Evolutionary conservation across 768 basidiomycete species (phyloP).

Genomic region (Termitomyces sp.): DNA sequence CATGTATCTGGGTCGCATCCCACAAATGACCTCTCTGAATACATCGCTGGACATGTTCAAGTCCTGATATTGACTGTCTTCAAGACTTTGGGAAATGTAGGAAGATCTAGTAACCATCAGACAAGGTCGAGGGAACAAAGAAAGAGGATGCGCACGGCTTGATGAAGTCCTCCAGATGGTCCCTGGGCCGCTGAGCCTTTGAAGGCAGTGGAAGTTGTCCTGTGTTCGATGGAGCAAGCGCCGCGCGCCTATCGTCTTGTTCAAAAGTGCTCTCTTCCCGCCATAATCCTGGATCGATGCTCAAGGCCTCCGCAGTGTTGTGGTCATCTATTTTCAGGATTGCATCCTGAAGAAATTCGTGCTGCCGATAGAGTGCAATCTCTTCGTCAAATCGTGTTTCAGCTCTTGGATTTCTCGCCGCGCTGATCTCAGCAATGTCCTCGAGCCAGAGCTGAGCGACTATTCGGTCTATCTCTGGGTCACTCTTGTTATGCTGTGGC

Average conservation of each 20-base stretch:
- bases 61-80: background rate
- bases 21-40: background rate
- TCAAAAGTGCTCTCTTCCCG: constrained; percentile 4
- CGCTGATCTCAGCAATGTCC: constrained; percentile 6
- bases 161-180: background rate
- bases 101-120: background rate
- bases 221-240: constrained; percentile 3
- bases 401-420: constrained; percentile 11
- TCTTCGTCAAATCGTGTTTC: constrained; percentile 14
- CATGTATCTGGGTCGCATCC: background rate
- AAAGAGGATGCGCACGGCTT: background rate
- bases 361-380: constrained; percentile 12
- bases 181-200: constrained; percentile 8
- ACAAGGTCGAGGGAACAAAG: background rate
- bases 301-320: constrained; percentile 8
- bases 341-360: constrained; percentile 1
- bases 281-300: constrained; percentile 8
- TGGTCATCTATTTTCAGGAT: constrained; percentile 5
- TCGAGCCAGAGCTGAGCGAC: constrained; percentile 3
- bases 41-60: background rate
- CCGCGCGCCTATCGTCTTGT: constrained; percentile 13
- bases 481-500: background rate
- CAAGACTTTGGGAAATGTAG: background rate
- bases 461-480: background rate
- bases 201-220: constrained; percentile 8